Evolutionary conservation across 2,329 filamentous ascomycete genomes (phyloP).

Genomic region (Clonostachys chloroleuca): DNA sequence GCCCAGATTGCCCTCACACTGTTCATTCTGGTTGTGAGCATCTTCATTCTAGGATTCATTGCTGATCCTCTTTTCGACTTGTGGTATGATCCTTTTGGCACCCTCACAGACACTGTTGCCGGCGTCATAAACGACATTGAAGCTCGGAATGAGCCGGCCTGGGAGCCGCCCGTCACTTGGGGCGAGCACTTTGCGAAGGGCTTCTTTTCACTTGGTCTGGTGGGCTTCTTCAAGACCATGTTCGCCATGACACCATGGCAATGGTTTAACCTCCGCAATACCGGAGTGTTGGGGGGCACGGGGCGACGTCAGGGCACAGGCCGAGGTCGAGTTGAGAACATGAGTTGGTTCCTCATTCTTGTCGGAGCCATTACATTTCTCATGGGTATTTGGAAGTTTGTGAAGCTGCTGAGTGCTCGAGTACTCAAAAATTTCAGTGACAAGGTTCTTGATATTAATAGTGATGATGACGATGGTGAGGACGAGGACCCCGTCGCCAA

Average conservation of each 20-base stretch:
- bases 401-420: conserved; percentile 67
- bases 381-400: conserved; percentile 79
- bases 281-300: conserved; percentile 45
- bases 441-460: conserved; percentile 76
- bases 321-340: conserved; percentile 70
- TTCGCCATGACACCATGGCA: conserved; percentile 71
- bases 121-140: conserved; percentile 36
- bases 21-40: conserved; percentile 61
- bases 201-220: conserved; percentile 79
- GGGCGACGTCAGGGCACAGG: conserved; percentile 59
- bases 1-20: conserved; percentile 70
- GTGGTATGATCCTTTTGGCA: conserved; percentile 74
- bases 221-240: conserved; percentile 80
- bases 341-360: conserved; percentile 75
- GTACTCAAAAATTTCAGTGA: conserved; percentile 76
- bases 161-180: conserved; percentile 60
- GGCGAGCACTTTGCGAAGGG: conserved; percentile 83
- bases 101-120: conserved; percentile 47
- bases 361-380: conserved; percentile 79
- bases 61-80: conserved; percentile 90
- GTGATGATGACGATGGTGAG: conserved; percentile 50
- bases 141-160: conserved; percentile 23
- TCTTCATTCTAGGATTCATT: conserved; percentile 85
- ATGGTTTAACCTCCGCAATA: conserved; percentile 70
- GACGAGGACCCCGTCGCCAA: conserved; percentile 33